phyloP scores from a whole-genome alignment of 306 rosid species.

The Senna siamea region DNA sequence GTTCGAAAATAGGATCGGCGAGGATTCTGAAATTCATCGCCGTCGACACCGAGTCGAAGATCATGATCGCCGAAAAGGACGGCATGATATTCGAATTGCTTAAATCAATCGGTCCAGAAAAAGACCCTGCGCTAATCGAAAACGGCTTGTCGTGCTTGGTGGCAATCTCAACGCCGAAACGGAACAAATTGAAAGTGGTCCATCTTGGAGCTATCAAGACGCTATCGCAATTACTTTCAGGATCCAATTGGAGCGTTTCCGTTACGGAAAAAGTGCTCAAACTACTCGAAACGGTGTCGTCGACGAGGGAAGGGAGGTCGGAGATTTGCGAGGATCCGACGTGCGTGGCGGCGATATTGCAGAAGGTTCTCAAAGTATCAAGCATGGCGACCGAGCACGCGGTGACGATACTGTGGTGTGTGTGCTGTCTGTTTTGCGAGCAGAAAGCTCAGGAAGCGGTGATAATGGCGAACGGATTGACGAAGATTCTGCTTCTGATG shows the following conservation, averaged over 20 bases:
- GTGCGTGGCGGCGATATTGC: constrained; percentile 60
- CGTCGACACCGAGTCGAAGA: constrained; percentile 54
- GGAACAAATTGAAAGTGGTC: constrained; percentile 53
- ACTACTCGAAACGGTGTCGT: constrained; percentile 64
- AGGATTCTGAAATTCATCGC: constrained; percentile 57
- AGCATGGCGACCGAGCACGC: constrained; percentile 73
- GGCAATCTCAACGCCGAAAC: constrained; percentile 56
- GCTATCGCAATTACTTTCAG: constrained; percentile 45
- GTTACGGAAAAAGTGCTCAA: constrained; percentile 63
- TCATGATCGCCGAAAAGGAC: constrained; percentile 57
- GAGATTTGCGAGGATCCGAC: constrained; percentile 62
- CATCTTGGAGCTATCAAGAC: constrained; percentile 54
- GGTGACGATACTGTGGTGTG: constrained; percentile 79
- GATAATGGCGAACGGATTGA: constrained; percentile 63
- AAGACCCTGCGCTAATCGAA: constrained; percentile 55
- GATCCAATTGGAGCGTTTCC: constrained; percentile 39
- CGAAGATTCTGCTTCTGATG: constrained; percentile 75
- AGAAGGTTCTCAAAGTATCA: constrained; percentile 68
- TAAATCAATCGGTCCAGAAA: constrained; percentile 48
- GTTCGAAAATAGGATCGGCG: constrained; percentile 56
- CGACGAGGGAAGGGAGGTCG: constrained; percentile 70
- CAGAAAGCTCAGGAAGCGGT: constrained; percentile 65
- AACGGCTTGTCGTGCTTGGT: constrained; percentile 53
- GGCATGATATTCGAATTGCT: constrained; percentile 56
- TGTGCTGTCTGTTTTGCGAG: constrained; percentile 68